Conservation (phyloP, 2,329 filamentous ascomycete species). For the Sarocladium kiliense region DNA sequence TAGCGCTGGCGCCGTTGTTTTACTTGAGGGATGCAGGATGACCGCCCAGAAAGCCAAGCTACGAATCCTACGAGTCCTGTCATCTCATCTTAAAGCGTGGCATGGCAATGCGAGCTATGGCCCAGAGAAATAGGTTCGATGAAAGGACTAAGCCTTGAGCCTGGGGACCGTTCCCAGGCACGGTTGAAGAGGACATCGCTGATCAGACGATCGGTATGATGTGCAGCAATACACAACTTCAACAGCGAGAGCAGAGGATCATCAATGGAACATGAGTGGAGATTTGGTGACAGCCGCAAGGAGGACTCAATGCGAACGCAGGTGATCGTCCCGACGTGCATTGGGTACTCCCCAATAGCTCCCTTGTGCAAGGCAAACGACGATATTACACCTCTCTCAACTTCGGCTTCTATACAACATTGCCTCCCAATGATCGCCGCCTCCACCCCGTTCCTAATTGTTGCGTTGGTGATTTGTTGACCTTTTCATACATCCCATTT, state of each 20-base stretch:
- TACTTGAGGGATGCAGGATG: not conserved
- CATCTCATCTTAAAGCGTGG: not conserved
- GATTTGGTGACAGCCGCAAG: slow-evolving; percentile 3
- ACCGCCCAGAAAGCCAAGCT: not conserved
- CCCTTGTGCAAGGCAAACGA: not conserved
- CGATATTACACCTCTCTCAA: not conserved
- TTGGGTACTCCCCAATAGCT: not conserved
- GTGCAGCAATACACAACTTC: no score
- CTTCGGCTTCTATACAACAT: not conserved
- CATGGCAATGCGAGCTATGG: no score
- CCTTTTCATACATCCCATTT: slow-evolving; percentile 7
- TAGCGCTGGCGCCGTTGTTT: slow-evolving; percentile 3
- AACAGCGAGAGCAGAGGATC: no score
- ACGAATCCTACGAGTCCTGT: not conserved
- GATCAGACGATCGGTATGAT: no score
- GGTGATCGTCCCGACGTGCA: slow-evolving; percentile 6
- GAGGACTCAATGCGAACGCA: not conserved
- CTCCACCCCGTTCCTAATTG: not conserved
- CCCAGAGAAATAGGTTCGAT: no score
- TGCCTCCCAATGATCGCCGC: not conserved
- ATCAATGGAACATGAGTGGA: slow-evolving; percentile 2
- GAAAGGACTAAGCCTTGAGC: no score
- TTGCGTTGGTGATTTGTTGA: not conserved
- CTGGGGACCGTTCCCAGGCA: no score
- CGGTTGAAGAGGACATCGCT: no score